Base-by-base conservation (phyloP, 208 protist genomes). In the Trypanosomatidae sp. region DNA sequence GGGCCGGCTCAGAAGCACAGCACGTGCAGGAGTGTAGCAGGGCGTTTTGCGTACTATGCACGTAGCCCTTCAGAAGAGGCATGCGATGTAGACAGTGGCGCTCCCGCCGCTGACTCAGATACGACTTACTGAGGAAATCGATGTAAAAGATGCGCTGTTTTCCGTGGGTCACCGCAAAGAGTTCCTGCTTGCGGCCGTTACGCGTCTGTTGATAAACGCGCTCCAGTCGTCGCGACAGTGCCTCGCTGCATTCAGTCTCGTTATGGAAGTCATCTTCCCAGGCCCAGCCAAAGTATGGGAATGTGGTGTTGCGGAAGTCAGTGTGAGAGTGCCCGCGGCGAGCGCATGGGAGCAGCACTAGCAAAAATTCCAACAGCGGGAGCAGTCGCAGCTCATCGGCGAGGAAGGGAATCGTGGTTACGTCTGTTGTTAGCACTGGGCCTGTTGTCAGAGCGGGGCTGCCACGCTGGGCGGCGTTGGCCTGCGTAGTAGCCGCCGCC, bases 201-300 rank as follows among this genome's bases (percentile, higher is more conserved):
- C 86, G 86, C 56, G 87, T 86, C 17, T 76, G 73, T 59, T 86
- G 66, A 69, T 97, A 95, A 49, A 86, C 74, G 12, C 73, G 73
- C 80, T 97, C 91, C 22, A 94, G 50, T 22, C 79, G 73, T 22
- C 73, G 80, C 50, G 76, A 80, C 39, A 93, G 68, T 12, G 49
- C 46, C 60, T 91, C 86, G 65, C 69, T 87, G 80, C 87, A 97
- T 52, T 88, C 79, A 62, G 73, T 81, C 46, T 73, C 68, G 70
- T 95, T 92, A 74, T 92, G 88, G 69, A 92, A 94, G 76, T 95
- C 91, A 58, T 97, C 91, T 74, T 95, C 93, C 89, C 93, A 95
- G 15, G 78, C 53, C 90, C 90, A 97, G 46, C 70, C 43, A 72
- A 85, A 84, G 72, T 89, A 86, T 4, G 88, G 91, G 13, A 84